Base-by-base conservation (phyloP, 441 rosid genomes). In the Jatropha podagrica region DNA sequence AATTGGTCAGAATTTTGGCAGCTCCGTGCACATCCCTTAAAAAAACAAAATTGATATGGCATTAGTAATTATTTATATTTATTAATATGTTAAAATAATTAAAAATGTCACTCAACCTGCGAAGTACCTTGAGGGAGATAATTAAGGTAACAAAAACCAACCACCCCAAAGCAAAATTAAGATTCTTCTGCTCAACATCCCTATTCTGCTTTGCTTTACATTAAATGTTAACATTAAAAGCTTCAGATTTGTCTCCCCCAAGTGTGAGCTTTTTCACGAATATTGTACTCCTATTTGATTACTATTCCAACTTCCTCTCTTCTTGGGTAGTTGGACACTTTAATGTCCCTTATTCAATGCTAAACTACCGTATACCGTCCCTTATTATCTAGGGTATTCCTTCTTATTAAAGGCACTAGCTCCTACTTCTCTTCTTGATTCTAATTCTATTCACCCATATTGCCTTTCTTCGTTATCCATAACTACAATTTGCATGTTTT, bases 231-330 rank as follows among this genome's bases (percentile, higher is more conserved):
- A 38, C 79, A 78, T 77, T 83, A 42, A 84, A 84, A 72, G 80
- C 83, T 76, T 75, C 86, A 75, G 73, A 74, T 76, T 81, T 72
- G 81, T 73, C 64, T 69, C 79, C 79, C n/a, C 8, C 0, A 38
- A 7, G 27, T 56, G 60, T 73, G 72, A 72, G 46, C 71, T 56
- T 52, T 71, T 65, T 75, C 85, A 78, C 80, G 80, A 75, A 76
- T 83, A 78, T 77, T 78, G 79, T 75, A 61, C 80, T 78, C 79
- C 37, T 76, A 70, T 60, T 68, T 6, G 67, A 79, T 82, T 79
- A 85, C 83, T 83, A 73, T 65, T 75, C 81, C 86, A 83, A 82
- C 88, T 64, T 49, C 83, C 82, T 74, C 74, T 82, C 74, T 76
- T 76, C 71, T 61, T 72, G 79, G 82, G 88, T 79, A 6, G 90